Evolutionary conservation across 2,329 filamentous ascomycete species (phyloP).

Genomic region (Tolypocladium cylindrosporum): DNA sequence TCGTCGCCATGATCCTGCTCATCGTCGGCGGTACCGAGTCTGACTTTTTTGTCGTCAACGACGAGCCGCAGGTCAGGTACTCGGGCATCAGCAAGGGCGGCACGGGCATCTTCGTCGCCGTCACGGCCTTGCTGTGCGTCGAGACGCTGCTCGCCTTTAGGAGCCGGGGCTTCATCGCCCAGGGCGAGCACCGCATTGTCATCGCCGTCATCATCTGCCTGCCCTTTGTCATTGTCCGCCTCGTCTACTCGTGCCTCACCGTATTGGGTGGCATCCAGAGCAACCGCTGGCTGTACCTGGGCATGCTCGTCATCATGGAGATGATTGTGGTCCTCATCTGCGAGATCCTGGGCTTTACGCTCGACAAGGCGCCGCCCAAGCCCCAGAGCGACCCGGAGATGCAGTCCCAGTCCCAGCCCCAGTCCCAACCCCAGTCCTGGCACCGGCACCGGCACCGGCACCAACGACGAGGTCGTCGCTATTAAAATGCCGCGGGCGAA

Average conservation of each 20-base stretch:
- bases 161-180: slow-evolving; percentile 26
- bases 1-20: slow-evolving; percentile 26
- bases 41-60: slow-evolving; percentile 9
- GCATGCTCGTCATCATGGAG: slow-evolving; percentile 22
- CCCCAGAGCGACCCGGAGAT: slow-evolving; percentile 7
- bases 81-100: slow-evolving; percentile 16
- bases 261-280: slow-evolving; percentile 16
- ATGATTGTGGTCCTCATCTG: slow-evolving; percentile 20
- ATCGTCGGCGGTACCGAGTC: slow-evolving; percentile 21
- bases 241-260: slow-evolving; percentile 18
- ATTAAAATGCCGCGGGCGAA: background rate
- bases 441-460: background rate
- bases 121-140: slow-evolving; percentile 30
- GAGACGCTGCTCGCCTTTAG: slow-evolving; percentile 27
- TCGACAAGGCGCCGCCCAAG: slow-evolving; percentile 11
- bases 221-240: slow-evolving; percentile 22
- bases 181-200: slow-evolving; percentile 46
- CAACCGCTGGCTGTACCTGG: slow-evolving; percentile 20
- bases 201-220: slow-evolving; percentile 25
- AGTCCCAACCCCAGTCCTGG: background rate
- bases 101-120: slow-evolving; percentile 19
- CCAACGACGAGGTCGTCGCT: background rate
- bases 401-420: background rate
- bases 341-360: slow-evolving; percentile 18
- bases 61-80: slow-evolving; percentile 16